Percentiles rank a stretch among this genome's conserved stretches.
phyloP scores from a whole-genome alignment of 495 filamentous ascomycete species.

The Penicillium robsamsonii region DNA sequence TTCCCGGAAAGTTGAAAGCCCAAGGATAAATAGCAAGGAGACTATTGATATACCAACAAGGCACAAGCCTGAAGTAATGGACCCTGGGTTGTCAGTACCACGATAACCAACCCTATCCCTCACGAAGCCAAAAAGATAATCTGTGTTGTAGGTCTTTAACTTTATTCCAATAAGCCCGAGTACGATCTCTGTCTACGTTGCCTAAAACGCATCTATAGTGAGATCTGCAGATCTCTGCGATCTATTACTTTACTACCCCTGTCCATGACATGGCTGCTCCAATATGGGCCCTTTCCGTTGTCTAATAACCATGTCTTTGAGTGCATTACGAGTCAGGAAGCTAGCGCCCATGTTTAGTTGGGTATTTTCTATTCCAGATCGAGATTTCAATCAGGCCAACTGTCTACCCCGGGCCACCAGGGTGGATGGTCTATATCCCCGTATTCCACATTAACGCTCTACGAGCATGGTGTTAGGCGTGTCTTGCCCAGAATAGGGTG shows the following conservation, averaged over 20 bases:
- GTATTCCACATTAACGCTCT: constrained; percentile 26
- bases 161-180: not conserved
- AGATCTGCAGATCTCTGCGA: not conserved
- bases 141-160: not conserved
- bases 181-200: not conserved
- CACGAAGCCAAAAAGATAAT: constrained; percentile 1
- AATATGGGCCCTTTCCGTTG: not conserved
- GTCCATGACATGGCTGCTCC: not conserved
- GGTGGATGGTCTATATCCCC: constrained; percentile 4
- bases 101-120: constrained; percentile 4
- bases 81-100: constrained; percentile 25
- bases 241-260: not conserved
- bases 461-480: constrained; percentile 6
- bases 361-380: not conserved
- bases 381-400: constrained; percentile 1
- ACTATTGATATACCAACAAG: constrained; percentile 4
- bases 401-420: not conserved
- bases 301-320: not conserved
- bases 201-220: not conserved
- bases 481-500: too few relatives aligned
- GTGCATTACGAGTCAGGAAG: not conserved
- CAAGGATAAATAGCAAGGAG: constrained; percentile 2
- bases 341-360: not conserved
- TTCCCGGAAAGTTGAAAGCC: not conserved
- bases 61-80: constrained; percentile 3